These are phyloP conservation scores for Stachybotrys elegans DNA, from an alignment of 2,329 filamentous ascomycete species.

Conservation along the genomic window DNA sequence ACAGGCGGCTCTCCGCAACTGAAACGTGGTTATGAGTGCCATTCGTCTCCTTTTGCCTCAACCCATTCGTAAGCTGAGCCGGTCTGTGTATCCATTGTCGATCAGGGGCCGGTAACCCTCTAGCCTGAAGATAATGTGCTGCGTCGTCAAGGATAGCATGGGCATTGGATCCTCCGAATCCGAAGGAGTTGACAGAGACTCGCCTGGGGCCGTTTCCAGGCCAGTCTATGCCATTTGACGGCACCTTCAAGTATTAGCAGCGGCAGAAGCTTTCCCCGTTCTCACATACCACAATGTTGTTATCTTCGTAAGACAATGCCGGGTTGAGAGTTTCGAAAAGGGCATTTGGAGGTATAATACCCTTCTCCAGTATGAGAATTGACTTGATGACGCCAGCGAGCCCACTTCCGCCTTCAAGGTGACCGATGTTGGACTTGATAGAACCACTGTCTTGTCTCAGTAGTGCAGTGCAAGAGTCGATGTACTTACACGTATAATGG, in stretches of 20 bases:
- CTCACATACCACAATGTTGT: no score
- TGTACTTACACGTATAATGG: slow-evolving; percentile 1
- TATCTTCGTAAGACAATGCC: no score
- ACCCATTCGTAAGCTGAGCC: no score
- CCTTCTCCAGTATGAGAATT: slow-evolving; percentile 10
- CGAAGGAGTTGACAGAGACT: background rate
- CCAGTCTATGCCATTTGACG: background rate
- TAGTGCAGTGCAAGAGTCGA: no score
- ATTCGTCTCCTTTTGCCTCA: no score
- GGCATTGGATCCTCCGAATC: background rate
- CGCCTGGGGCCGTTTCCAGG: background rate
- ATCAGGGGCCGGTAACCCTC: no score
- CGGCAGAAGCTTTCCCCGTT: no score
- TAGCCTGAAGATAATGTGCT: background rate
- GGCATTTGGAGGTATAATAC: slow-evolving; percentile 12
- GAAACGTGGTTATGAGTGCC: no score
- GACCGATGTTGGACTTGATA: slow-evolving; percentile 15
- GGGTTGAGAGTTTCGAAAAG: slow-evolving; percentile 11
- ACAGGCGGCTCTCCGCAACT: no score
- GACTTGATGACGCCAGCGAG: slow-evolving; percentile 14
- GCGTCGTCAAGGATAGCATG: background rate
- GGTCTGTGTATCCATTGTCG: no score
- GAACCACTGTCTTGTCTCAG: slow-evolving; percentile 5
- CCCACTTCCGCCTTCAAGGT: slow-evolving; percentile 11
- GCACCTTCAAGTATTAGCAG: no score